A percentile compares a stretch with the other conserved stretches of the same genome.
Evolutionary conservation across 2,329 filamentous ascomycete genomes (phyloP).

Genomic region (Dothidotthia symphoricarpi): DNA sequence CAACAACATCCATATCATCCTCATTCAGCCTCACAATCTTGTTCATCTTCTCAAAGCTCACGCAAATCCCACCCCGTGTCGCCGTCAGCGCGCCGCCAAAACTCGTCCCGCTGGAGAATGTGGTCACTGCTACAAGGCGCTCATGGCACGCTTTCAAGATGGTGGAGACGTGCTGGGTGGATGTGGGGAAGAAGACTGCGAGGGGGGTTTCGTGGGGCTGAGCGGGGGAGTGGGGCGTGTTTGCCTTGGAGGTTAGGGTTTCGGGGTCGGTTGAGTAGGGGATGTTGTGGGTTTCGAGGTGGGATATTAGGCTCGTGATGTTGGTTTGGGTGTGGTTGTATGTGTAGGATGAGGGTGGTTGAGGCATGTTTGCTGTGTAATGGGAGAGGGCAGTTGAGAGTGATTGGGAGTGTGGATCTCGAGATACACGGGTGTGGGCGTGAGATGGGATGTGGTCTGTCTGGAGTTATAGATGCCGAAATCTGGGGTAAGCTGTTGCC

Average conservation of each 20-base stretch:
- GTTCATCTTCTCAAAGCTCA: slow-evolving; percentile 83
- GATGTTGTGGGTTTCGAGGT: slow-evolving; percentile 1
- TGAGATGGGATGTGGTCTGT: slow-evolving; percentile 1
- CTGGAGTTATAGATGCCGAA: not conserved
- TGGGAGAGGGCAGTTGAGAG: not conserved
- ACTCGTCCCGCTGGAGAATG: slow-evolving; percentile 81
- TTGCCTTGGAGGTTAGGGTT: slow-evolving; percentile 17
- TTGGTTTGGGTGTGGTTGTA: slow-evolving; percentile 1
- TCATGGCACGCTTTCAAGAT: slow-evolving; percentile 82
- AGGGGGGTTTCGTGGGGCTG: slow-evolving; percentile 39
- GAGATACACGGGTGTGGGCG: no score
- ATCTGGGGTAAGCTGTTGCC: not conserved
- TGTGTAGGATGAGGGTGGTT: not conserved
- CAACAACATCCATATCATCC: slow-evolving; percentile 58
- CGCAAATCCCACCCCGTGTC: slow-evolving; percentile 74
- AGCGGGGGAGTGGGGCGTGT: slow-evolving; percentile 24
- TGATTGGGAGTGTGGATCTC: no score
- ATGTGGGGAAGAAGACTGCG: slow-evolving; percentile 68
- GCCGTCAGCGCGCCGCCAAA: slow-evolving; percentile 83
- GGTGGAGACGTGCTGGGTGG: slow-evolving; percentile 73
- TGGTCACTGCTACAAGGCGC: slow-evolving; percentile 77
- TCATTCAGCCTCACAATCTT: slow-evolving; percentile 78
- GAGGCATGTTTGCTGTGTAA: not conserved
- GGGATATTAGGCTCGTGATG: not conserved
- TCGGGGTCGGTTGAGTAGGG: slow-evolving; percentile 9